Evolutionary conservation across 2,329 filamentous ascomycete species (phyloP).

Genomic region (Phialophora verrucosa): DNA sequence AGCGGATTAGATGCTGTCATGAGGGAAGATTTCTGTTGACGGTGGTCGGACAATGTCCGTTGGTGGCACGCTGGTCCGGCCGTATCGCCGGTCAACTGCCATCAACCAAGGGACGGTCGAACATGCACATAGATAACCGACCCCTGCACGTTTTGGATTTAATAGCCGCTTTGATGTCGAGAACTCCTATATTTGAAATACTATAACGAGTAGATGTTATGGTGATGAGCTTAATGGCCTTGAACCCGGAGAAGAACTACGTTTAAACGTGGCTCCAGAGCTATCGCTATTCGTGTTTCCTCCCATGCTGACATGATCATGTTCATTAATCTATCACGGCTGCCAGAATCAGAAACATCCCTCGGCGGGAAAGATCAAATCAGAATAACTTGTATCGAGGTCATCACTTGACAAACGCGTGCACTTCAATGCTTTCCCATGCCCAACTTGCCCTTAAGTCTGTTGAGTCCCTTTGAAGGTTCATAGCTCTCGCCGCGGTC

Average conservation of each 20-base stretch:
- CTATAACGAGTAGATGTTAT: not conserved
- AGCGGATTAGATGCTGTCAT: conserved; percentile 1
- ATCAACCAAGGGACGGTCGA: not conserved
- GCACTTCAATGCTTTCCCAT: conserved; percentile 31
- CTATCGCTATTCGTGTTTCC: not conserved
- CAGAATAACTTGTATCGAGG: not conserved
- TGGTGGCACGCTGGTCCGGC: not conserved
- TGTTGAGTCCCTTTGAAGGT: conserved; percentile 30
- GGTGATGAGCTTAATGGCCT: not conserved
- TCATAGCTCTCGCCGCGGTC: conserved; percentile 37
- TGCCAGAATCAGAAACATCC: not conserved
- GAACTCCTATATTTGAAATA: not conserved
- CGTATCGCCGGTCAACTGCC: not conserved
- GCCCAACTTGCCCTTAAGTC: conserved; percentile 36
- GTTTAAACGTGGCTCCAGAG: not conserved
- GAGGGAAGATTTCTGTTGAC: not conserved
- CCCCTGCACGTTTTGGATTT: not conserved
- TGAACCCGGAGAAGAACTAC: not conserved
- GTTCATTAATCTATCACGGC: conserved; percentile 1
- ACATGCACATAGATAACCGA: not conserved
- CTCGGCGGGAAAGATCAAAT: not conserved
- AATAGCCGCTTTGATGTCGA: not conserved
- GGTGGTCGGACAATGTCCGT: conserved; percentile 10
- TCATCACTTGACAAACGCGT: not conserved
- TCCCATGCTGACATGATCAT: not conserved